phyloP scores from a whole-genome alignment of 352 stramenopile genomes.

The Globisporangium lucens region DNA sequence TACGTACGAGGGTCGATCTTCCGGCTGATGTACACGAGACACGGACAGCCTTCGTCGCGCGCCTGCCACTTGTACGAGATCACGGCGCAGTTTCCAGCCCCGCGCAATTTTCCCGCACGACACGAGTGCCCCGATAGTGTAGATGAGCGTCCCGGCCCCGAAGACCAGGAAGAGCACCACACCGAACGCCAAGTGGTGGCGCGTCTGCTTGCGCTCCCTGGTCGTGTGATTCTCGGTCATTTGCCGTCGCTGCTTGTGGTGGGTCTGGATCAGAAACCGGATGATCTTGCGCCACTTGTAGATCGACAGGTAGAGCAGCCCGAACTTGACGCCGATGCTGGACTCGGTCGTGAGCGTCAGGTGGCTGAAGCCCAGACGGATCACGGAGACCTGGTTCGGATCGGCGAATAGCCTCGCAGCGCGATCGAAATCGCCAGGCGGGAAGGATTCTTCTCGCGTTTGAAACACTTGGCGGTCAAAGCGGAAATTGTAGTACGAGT shows the following conservation, averaged over 20 bases:
- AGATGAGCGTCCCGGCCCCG: conserved; percentile 11
- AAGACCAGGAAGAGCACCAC: conserved; percentile 15
- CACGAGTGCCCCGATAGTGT: conserved; percentile 15
- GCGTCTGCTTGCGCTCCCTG: conserved; percentile 15
- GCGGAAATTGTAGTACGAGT: conserved; percentile 37
- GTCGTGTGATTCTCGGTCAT: conserved; percentile 10
- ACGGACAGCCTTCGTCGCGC: conserved; percentile 7
- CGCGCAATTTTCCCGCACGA: conserved; percentile 13
- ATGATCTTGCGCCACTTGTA: conserved; percentile 27
- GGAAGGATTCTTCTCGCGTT: conserved; percentile 29
- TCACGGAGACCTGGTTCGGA: conserved; percentile 34
- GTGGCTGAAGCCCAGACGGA: conserved; percentile 44
- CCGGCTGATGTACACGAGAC: conserved; percentile 18
- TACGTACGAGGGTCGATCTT: conserved; percentile 14
- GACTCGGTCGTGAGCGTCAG: conserved; percentile 33
- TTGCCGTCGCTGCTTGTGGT: conserved; percentile 12
- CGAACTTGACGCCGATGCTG: conserved; percentile 19
- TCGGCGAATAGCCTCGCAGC: conserved; percentile 44
- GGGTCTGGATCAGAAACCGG: conserved; percentile 14
- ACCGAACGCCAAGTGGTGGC: conserved; percentile 16
- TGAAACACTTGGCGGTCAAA: conserved; percentile 38
- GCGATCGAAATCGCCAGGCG: conserved; percentile 30
- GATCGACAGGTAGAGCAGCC: conserved; percentile 20
- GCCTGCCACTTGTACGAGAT: conserved; percentile 20
- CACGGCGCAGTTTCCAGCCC: conserved; percentile 12